Evolutionary conservation across 176 grass and related monocot genomes (phyloP), one percentile per base, ranked within the genome.

Genomic region (Zoysia pacifica): DNA sequence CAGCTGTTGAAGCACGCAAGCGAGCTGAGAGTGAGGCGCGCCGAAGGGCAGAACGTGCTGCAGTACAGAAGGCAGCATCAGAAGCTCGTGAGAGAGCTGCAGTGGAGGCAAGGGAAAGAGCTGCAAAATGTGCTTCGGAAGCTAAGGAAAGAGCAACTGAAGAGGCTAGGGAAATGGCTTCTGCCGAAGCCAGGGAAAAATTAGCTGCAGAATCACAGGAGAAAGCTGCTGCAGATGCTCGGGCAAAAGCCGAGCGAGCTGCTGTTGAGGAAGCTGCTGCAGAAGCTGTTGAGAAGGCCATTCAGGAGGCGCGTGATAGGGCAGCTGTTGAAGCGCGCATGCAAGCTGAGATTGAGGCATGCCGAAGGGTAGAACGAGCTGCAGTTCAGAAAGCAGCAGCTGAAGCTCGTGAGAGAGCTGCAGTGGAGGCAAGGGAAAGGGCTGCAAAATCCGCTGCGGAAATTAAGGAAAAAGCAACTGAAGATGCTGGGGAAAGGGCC

Each of bases 51-150:
- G 87, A 89, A 36, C 73, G 83, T 73, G 87, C 82, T 81, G 87
- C 87, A 60, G 82, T 89, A 14, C 78, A 85, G 82, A 89, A 49
- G 49, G 87, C 51, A 39, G 7, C 87, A 37, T 73, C 78, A 73
- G 87, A 89, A 72, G 87, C 87, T 74, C 78, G 87, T 54, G 82
- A 78, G 69, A 89, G 82, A 78, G 87, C 87, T 73, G 87, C 78
- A 35, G 43, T 41, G 14, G 71, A 81, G 65, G 85, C 85, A 69
- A 62, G 35, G 71, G 51, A 86, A 37, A 76, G 78, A 81, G 85
- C 64, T 76, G 78, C 72, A 37, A 87, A 67, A 54, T 43, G 9
- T 35, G 74, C 82, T 63, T 43, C 51, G 49, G 82, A 77, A 77
- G 65, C 54, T 13, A 86, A 73, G 77, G 70, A 81, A 74, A 74